Base-by-base conservation (phyloP, 345 rosid species). In the Hypericum perforatum region DNA sequence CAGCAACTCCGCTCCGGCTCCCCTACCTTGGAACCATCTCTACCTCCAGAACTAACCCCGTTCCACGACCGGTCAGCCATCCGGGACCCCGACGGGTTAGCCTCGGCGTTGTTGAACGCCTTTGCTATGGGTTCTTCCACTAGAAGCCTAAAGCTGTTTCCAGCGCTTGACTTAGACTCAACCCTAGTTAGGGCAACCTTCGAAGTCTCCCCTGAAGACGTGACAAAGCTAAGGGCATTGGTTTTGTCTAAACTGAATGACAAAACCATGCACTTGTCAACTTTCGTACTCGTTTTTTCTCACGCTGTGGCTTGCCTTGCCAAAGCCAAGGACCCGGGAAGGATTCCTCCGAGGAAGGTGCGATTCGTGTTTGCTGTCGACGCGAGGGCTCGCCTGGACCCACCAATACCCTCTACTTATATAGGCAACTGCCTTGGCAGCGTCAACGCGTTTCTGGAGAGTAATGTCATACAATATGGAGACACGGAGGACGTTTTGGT, bases 381-480 rank as follows among this genome's bases (percentile, higher is more conserved):
- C 16, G 41, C 14, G 3, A 54, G 47, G 38, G 8, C 9, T 15
- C 16, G 39, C 5, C 2, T 41, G 41, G 46, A 54, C 6, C 37
- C 57, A 40, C 39, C 57, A 6, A 5, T 54, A 6, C 57, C 57
- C 16, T 6, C 32, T 9, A 54, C 41, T 15, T 54, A 54, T 16
- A 14, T 41, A 15, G 57, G 57, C 3, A 54, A 54, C 12, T 54
- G 47, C 42, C 10, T 22, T 14, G 11, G 32, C 11, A 9, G 11
- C 14, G 1, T 11, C 4, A 0, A 38, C 7, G 15, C 7, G 9
- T 11, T 38, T 41, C 8, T n/a, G 2, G 16, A 37, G 32, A 46
- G 38, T 6, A 16, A 16, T 16, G 11, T 16, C 29, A 40, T 16
- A 10, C 11, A 12, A 46, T n/a, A 41, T 37, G 38, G 29, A 41